Evolutionary conservation across 2,329 filamentous ascomycete genomes (phyloP), one percentile per base, ranked within the genome.

Genomic region (Fusarium brevicatenulatum): DNA sequence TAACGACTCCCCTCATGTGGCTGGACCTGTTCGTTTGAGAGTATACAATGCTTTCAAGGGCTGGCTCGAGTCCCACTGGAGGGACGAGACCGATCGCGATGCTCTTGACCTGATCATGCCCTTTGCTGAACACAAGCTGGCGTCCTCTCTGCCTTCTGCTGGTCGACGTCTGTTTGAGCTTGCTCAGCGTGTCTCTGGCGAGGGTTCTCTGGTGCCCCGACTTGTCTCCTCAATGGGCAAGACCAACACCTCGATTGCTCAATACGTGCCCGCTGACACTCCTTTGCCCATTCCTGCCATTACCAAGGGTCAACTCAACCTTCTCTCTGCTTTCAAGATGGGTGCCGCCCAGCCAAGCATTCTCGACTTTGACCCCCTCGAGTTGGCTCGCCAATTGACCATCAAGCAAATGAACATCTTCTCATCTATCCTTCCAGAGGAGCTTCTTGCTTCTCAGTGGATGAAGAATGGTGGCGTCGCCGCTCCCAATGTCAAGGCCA

Each of bases 1-100:
- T 42, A 92, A 90, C 18, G 92, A 96, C 67, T 93, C 91, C 53
- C 89, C 91, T 28, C 88, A 91, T 66, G 83, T 95, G 71, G 91
- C 95, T 28, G 89, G 87, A 6, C 94, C 95, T 0, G 95, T 98
- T 28, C 91, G 95, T 56, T 85, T 99, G 53, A 91, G 96, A 57
- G 94, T 98, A 3, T 98, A 97, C 85, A 98, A 99, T 80, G 92
- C 95, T 63, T 94, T 99, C 87, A 99, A 99, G 82, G 93, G 93
- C 46, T 99, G 96, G 96, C 86, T 99, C 25, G 96, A 98, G 83
- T 96, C 93, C 11, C 95, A 99, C 82, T 99, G 96, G 95, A 91
- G 93, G 53, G 90, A 94, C 71, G 90, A 94, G 66, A 91, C 91
- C 16, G 96, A 99, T 80, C 89, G 90, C 59, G 88, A 90, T 18